Evolutionary conservation across 1,139 yeast genomes (phyloP).

Genomic region (Arxiozyma telluris): DNA sequence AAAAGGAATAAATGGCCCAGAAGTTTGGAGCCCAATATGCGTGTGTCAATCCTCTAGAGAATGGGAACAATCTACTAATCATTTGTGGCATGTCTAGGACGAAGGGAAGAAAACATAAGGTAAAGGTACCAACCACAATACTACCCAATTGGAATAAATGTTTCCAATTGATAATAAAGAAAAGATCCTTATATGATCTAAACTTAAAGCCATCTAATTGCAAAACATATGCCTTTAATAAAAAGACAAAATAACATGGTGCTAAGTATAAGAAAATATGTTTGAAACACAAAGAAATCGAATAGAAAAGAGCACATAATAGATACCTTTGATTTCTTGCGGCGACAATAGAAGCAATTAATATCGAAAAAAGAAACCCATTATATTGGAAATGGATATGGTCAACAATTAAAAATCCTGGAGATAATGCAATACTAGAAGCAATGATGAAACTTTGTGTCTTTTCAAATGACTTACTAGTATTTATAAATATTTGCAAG

Average conservation of each 20-base stretch:
- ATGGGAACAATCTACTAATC: slow-evolving; percentile 71
- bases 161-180: slow-evolving; percentile 46
- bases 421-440: slow-evolving; percentile 74
- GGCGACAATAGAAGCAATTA: slow-evolving; percentile 62
- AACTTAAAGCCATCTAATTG: slow-evolving; percentile 31
- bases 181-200: slow-evolving; percentile 27
- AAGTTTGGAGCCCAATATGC: slow-evolving; percentile 99
- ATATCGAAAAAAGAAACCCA: slow-evolving; percentile 82
- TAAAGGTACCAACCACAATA: slow-evolving; percentile 56
- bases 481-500: slow-evolving; percentile 61
- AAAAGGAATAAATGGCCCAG: slow-evolving; percentile 88
- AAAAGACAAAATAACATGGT: slow-evolving; percentile 81
- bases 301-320: slow-evolving; percentile 63
- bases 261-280: slow-evolving; percentile 90
- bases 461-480: slow-evolving; percentile 35
- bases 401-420: slow-evolving; percentile 80
- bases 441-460: slow-evolving; percentile 61
- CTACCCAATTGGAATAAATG: slow-evolving; percentile 53
- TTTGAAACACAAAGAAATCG: slow-evolving; percentile 78
- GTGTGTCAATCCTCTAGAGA: slow-evolving; percentile 90
- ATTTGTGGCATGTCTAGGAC: slow-evolving; percentile 58
- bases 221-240: slow-evolving; percentile 56
- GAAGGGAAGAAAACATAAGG: slow-evolving; percentile 76
- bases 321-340: slow-evolving; percentile 54
- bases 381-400: slow-evolving; percentile 94